phyloP scores from a whole-genome alignment of 768 basidiomycete species.

The Tylopilus sp. region DNA sequence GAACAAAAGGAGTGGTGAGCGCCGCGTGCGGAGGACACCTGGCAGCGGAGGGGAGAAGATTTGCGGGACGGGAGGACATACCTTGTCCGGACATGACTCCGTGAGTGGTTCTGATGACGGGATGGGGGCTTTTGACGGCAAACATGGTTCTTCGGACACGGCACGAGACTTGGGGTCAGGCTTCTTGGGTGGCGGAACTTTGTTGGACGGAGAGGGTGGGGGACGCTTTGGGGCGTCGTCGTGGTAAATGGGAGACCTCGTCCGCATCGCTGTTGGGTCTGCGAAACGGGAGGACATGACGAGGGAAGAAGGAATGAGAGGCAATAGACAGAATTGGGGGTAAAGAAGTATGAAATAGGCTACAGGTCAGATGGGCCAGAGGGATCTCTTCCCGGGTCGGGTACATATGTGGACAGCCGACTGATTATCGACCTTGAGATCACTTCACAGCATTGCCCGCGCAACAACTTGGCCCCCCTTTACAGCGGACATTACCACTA shows the following conservation, averaged over 20 bases:
- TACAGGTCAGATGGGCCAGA: constrained; percentile 24
- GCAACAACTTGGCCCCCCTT: background rate
- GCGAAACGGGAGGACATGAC: constrained; percentile 29
- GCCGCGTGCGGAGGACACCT: background rate
- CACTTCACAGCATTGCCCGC: constrained; percentile 23
- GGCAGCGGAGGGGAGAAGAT: background rate
- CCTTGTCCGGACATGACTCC: constrained; percentile 28
- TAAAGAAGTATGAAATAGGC: constrained; percentile 23
- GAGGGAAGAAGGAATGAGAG: constrained; percentile 1
- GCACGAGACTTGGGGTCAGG: constrained; percentile 29
- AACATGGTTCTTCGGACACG: constrained; percentile 26
- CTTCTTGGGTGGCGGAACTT: constrained; percentile 30
- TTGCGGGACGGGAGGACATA: constrained; percentile 11
- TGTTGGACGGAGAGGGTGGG: constrained; percentile 33
- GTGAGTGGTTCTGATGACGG: constrained; percentile 12
- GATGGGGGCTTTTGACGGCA: constrained; percentile 5
- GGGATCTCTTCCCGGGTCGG: constrained; percentile 22
- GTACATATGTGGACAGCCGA: constrained; percentile 31
- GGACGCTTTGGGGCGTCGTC: constrained; percentile 29
- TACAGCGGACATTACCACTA: constrained; percentile 15
- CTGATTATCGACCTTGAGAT: constrained; percentile 31
- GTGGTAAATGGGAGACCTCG: constrained; percentile 28
- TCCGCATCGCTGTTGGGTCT: constrained; percentile 26
- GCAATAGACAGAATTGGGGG: constrained; percentile 8
- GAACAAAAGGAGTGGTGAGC: constrained; percentile 7